phyloP scores from a whole-genome alignment of 768 basidiomycete genomes.

The Nidularia sp. region DNA sequence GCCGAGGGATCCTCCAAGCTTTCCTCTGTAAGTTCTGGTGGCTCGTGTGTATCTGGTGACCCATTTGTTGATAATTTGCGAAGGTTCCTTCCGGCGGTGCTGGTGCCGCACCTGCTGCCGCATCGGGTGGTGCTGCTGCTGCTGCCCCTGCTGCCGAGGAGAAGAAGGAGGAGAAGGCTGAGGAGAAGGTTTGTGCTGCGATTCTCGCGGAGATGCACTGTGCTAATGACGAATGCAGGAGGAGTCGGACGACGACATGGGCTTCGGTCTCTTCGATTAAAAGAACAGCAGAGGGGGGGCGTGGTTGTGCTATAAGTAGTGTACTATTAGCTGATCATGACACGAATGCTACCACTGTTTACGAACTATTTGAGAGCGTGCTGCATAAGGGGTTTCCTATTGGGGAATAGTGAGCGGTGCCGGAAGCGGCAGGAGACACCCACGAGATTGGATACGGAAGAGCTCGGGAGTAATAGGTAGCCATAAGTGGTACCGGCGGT shows the following conservation, averaged over 20 bases:
- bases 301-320: neutral
- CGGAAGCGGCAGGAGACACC: too few relatives aligned
- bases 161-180: conserved; percentile 87
- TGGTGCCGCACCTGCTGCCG: conserved; percentile 39
- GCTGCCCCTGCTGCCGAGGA: conserved; percentile 67
- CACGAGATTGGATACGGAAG: too few relatives aligned
- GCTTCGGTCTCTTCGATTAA: conserved; percentile 98
- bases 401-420: neutral
- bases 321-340: neutral
- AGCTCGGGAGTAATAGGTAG: neutral
- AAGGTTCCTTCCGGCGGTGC: conserved; percentile 87
- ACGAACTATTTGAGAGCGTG: neutral
- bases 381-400: neutral
- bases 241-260: conserved; percentile 98
- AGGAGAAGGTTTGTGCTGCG: conserved; percentile 66
- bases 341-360: neutral
- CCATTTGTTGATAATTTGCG: neutral
- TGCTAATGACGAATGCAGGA: conserved; percentile 42
- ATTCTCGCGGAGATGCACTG: neutral
- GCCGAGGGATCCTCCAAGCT: conserved; percentile 90
- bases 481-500: conserved; percentile 23
- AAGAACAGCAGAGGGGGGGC: conserved; percentile 2
- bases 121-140: conserved; percentile 48
- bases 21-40: conserved; percentile 65
- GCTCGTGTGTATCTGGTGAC: neutral